Conservation (phyloP, 495 filamentous ascomycete species). For the Symbiotaphrina buchneri region DNA sequence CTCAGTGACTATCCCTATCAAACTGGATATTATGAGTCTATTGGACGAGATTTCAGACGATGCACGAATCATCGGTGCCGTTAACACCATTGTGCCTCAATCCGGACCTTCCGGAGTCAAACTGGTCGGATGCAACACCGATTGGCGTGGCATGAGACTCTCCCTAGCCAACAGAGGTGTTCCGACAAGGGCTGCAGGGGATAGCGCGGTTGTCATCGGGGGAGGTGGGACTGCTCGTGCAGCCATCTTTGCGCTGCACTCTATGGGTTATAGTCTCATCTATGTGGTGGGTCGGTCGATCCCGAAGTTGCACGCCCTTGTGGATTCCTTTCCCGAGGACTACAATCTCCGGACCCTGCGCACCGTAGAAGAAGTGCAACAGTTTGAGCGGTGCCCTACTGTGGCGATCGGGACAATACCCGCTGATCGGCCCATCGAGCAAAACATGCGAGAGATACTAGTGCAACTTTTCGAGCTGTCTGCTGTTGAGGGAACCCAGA, state of each 20-base stretch:
- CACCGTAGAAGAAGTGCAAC: constrained; percentile 21
- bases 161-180: constrained; percentile 57
- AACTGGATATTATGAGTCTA: constrained; percentile 64
- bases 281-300: constrained; percentile 68
- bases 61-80: constrained; percentile 67
- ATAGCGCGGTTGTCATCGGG: constrained; percentile 54
- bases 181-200: constrained; percentile 13
- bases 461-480: constrained; percentile 37
- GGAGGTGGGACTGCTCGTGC: constrained; percentile 83
- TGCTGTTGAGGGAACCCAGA: not conserved
- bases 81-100: constrained; percentile 73
- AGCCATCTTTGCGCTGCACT: constrained; percentile 70
- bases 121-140: constrained; percentile 77
- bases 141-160: constrained; percentile 82
- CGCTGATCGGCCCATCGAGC: constrained; percentile 67
- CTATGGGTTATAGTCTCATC: constrained; percentile 65
- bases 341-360: constrained; percentile 52
- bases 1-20: constrained; percentile 88
- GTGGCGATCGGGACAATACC: constrained; percentile 83
- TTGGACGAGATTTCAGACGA: constrained; percentile 62
- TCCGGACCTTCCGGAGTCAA: constrained; percentile 10
- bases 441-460: constrained; percentile 42
- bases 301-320: constrained; percentile 39
- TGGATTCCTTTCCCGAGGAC: constrained; percentile 45
- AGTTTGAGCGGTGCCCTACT: constrained; percentile 27